These are phyloP conservation scores for Aphanomyces cochlioides DNA, from an alignment of 352 stramenopile genomes.

Conservation along the genomic window DNA sequence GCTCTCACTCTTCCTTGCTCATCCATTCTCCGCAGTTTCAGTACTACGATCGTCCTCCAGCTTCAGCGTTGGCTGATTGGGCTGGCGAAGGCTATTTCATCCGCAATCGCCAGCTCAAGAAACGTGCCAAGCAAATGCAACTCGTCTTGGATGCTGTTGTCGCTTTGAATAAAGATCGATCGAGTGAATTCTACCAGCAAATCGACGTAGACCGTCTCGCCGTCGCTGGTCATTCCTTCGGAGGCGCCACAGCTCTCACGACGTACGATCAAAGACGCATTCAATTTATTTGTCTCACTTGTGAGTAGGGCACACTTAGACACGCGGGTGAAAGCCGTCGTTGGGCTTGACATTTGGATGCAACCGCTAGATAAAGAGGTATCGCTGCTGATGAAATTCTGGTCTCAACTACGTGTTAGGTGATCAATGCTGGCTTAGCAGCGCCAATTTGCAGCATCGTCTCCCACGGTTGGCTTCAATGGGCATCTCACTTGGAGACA, in stretches of 20 bases:
- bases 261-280: slow-evolving; percentile 18
- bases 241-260: slow-evolving; percentile 53
- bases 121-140: slow-evolving; percentile 50
- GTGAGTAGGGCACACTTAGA: slow-evolving; percentile 41
- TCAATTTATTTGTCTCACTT: background rate
- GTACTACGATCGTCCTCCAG: slow-evolving; percentile 59
- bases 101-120: slow-evolving; percentile 52
- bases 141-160: slow-evolving; percentile 43
- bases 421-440: slow-evolving; percentile 32
- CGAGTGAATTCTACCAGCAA: slow-evolving; percentile 34
- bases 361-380: slow-evolving; percentile 47
- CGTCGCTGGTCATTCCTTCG: slow-evolving; percentile 58
- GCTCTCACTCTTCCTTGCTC: slow-evolving; percentile 53
- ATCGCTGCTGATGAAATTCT: background rate
- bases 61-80: slow-evolving; percentile 44
- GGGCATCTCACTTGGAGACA: slow-evolving; percentile 45
- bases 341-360: slow-evolving; percentile 67
- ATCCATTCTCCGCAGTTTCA: slow-evolving; percentile 40
- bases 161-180: slow-evolving; percentile 26
- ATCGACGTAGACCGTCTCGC: slow-evolving; percentile 41
- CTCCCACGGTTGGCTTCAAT: slow-evolving; percentile 58
- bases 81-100: slow-evolving; percentile 54
- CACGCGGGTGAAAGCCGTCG: slow-evolving; percentile 41
- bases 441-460: slow-evolving; percentile 52
- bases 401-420: background rate